Base-by-base conservation (phyloP, 2,329 filamentous ascomycete species). In the Fusarium decemcellulare region DNA sequence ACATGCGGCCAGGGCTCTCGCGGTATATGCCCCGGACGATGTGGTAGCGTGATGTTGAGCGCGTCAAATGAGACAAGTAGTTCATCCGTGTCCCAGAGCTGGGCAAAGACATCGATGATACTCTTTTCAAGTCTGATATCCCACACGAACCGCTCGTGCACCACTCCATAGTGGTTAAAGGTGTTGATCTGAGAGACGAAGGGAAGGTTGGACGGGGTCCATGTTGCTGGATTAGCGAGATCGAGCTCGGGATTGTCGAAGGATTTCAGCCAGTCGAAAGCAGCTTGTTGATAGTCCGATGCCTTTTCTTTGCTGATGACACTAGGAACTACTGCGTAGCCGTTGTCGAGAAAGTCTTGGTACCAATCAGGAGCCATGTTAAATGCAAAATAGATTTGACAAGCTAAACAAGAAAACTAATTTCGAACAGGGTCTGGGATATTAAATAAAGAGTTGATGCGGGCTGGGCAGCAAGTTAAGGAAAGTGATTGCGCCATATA, bases 1-100 rank as follows among this genome's bases (percentile, higher is more conserved):
- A 51, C 15, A 11, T 51, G 48, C 6, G 48, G 34, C 34, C 23
- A 36, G 3, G 48, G 18, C 1, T 39, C n/a, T 29, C 18, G 48
- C 2, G 48, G 18, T 8, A 27, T 34, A 29, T 39, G 48, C 1
- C 18, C 48, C 4, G 48, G 48, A 2, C 48, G 36, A 15, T 36
- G 36, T 2, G 48, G 48, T 11, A 51, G 34, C 6, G 48, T 51
- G 7, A 51, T 51, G 15, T 51, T 51, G 16, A 51, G 11, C 6
- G 48, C 48, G 27, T 51, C 48, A 37, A 51, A 51, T 5, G 48
- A 51, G 12, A 51, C 48, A 11, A 51, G 48, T 8, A 51, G 36
- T 10, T 51, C 48, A 6, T 34, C 7, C 18, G 48, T 51, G 2
- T 6, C 15, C 48, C 48, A 51, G 3, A 51, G 12, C 18, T 14